Evolutionary conservation across 441 rosid species (phyloP).

Genomic region (Jatropha multifida): DNA sequence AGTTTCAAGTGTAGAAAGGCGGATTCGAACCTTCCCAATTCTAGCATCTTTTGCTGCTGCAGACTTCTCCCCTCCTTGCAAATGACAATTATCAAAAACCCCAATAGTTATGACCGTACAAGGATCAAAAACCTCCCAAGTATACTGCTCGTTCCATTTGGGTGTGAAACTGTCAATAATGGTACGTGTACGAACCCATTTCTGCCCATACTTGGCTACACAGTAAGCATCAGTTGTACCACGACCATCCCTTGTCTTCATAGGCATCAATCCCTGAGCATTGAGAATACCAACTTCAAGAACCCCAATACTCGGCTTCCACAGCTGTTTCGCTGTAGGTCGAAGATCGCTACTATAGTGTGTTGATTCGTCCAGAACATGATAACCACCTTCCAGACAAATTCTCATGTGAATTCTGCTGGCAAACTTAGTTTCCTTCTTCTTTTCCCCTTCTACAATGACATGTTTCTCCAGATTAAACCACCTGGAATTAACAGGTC

Average conservation of each 20-base stretch:
- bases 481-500: slow-evolving; percentile 74
- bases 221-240: slow-evolving; percentile 96
- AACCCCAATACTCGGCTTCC: slow-evolving; percentile 88
- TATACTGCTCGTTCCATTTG: slow-evolving; percentile 96
- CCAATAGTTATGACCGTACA: slow-evolving; percentile 94
- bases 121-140: slow-evolving; percentile 99
- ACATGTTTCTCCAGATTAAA: slow-evolving; percentile 77
- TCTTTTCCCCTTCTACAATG: slow-evolving; percentile 69
- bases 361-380: slow-evolving; percentile 91
- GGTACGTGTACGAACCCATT: slow-evolving; percentile 93
- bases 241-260: slow-evolving; percentile 88
- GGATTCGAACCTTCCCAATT: slow-evolving; percentile 86
- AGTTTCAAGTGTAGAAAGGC: slow-evolving; percentile 94
- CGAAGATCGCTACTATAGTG: slow-evolving; percentile 95
- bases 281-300: slow-evolving; percentile 78
- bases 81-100: slow-evolving; percentile 88
- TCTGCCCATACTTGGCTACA: slow-evolving; percentile 93
- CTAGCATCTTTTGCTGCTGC: slow-evolving; percentile 68
- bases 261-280: slow-evolving; percentile 84
- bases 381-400: slow-evolving; percentile 96
- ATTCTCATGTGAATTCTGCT: slow-evolving; percentile 90
- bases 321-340: slow-evolving; percentile 88
- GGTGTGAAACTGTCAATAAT: slow-evolving; percentile 85
- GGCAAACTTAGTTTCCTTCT: slow-evolving; percentile 79
- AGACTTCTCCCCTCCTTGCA: slow-evolving; percentile 72